A percentile compares a stretch with the other conserved stretches of the same genome.
These are phyloP conservation scores for Malbranchea zuffiana DNA, from an alignment of 2,329 filamentous ascomycete genomes.

Conservation along the genomic window DNA sequence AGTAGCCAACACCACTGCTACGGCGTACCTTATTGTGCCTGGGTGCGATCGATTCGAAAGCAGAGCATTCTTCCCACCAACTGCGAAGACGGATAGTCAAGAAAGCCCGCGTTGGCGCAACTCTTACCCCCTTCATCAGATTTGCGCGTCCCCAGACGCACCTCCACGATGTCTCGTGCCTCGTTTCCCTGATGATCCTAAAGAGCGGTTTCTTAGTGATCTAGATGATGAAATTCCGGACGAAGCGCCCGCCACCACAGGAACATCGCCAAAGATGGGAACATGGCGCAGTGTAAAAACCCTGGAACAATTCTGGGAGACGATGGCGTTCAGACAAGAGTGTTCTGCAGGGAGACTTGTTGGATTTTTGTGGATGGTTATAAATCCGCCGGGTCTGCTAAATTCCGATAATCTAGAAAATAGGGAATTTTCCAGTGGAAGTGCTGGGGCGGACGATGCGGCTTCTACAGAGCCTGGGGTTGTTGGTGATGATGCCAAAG, in stretches of 20 bases:
- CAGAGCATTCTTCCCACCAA: slow-evolving; percentile 61
- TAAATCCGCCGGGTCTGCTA: slow-evolving; percentile 48
- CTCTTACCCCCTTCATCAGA: slow-evolving; percentile 61
- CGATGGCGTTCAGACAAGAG: slow-evolving; percentile 94
- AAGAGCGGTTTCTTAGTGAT: slow-evolving; percentile 77
- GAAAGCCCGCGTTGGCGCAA: slow-evolving; percentile 40
- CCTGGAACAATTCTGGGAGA: slow-evolving; percentile 93
- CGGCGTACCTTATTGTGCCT: slow-evolving; percentile 76
- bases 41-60: slow-evolving; percentile 76
- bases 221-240: slow-evolving; percentile 70
- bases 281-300: slow-evolving; percentile 75
- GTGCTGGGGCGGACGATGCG: too few relatives aligned
- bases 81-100: slow-evolving; percentile 29
- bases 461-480: too few relatives aligned
- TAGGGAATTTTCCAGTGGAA: too few relatives aligned
- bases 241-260: slow-evolving; percentile 23
- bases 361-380: slow-evolving; percentile 88
- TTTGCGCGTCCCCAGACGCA: slow-evolving; percentile 57
- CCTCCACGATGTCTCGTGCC: slow-evolving; percentile 79
- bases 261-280: slow-evolving; percentile 40
- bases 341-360: slow-evolving; percentile 87
- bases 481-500: too few relatives aligned
- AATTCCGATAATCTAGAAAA: slow-evolving; percentile 27
- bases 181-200: slow-evolving; percentile 88
- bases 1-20: slow-evolving; percentile 41